Percentiles rank a stretch among this genome's conserved stretches.
Conservation (phyloP, 2,329 filamentous ascomycete genomes). For the Blastomyces gilchristii region DNA sequence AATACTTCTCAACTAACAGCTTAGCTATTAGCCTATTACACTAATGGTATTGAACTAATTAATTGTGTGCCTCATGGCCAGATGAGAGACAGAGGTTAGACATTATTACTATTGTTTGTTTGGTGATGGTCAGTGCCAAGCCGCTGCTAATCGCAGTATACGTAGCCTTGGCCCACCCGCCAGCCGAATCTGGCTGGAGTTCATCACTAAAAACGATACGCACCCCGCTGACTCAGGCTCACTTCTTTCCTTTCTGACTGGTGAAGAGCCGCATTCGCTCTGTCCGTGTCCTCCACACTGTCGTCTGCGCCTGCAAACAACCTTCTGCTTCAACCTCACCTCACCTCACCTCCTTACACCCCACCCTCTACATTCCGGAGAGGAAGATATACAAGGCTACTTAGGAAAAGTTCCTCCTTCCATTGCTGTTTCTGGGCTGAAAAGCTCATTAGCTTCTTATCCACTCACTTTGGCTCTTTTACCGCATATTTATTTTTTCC, state of each 20-base stretch:
- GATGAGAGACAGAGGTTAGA: too few species aligned
- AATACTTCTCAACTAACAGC: too few species aligned
- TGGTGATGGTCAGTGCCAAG: neutral
- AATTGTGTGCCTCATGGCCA: too few species aligned
- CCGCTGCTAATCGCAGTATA: neutral
- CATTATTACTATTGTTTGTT: neutral
- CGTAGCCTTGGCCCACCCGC: neutral
- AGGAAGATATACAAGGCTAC: neutral
- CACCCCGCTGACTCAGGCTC: too few species aligned
- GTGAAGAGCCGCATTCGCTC: neutral
- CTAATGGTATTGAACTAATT: too few species aligned
- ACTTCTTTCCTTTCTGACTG: neutral
- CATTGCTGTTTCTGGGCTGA: neutral
- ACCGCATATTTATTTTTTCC: conserved; percentile 9
- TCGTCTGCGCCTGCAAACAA: neutral
- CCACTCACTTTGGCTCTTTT: conserved; percentile 12
- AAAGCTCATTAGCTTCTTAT: neutral
- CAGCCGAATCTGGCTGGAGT: neutral
- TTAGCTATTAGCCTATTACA: too few species aligned
- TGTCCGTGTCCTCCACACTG: neutral
- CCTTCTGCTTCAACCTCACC: conserved; percentile 1
- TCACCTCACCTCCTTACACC: neutral
- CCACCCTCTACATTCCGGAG: neutral
- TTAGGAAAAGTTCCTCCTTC: neutral
- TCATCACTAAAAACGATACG: neutral